Conservation (phyloP, 768 basidiomycete species). For the Infundibulicybe gibba region DNA sequence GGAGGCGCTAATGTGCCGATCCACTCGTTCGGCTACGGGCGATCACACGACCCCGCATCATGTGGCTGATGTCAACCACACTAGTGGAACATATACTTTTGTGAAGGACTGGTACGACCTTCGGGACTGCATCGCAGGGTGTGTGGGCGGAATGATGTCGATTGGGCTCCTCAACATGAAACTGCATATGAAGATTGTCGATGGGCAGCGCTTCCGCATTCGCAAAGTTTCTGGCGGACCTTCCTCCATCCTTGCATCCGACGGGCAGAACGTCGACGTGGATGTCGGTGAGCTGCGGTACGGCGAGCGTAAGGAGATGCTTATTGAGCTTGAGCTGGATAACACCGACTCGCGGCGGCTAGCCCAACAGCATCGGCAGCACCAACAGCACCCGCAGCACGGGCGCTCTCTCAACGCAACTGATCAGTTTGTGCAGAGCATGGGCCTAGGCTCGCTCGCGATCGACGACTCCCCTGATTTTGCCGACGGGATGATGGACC, state of each 20-base stretch:
- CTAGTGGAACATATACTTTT: conserved; percentile 95
- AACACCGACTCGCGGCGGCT: conserved; percentile 45
- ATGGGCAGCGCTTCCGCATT: conserved; percentile 86
- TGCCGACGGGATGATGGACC: conserved; percentile 89
- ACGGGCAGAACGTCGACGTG: conserved; percentile 93
- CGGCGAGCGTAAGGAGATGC: conserved; percentile 97
- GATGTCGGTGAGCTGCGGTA: conserved; percentile 92
- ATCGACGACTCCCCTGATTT: conserved; percentile 76
- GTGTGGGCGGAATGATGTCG: conserved; percentile 95
- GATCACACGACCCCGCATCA: conserved; percentile 95
- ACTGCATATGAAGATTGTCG: conserved; percentile 91
- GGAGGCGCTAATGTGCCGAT: conserved; percentile 97
- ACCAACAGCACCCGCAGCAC: conserved; percentile 27
- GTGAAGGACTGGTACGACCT: conserved; percentile 98
- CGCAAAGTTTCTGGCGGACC: conserved; percentile 93
- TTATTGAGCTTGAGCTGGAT: conserved; percentile 93
- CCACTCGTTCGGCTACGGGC: conserved; percentile 95
- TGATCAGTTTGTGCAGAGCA: conserved; percentile 82
- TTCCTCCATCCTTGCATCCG: conserved; percentile 80
- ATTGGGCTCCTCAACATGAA: conserved; percentile 93
- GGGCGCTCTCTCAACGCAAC: conserved; percentile 64
- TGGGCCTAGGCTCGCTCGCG: conserved; percentile 73
- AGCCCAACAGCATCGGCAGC: background rate
- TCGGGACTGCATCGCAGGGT: conserved; percentile 87
- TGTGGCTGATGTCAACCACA: conserved; percentile 99